Evolutionary conservation across 805 yeast genomes (phyloP).

Genomic region (Yarrowia alimentaria): DNA sequence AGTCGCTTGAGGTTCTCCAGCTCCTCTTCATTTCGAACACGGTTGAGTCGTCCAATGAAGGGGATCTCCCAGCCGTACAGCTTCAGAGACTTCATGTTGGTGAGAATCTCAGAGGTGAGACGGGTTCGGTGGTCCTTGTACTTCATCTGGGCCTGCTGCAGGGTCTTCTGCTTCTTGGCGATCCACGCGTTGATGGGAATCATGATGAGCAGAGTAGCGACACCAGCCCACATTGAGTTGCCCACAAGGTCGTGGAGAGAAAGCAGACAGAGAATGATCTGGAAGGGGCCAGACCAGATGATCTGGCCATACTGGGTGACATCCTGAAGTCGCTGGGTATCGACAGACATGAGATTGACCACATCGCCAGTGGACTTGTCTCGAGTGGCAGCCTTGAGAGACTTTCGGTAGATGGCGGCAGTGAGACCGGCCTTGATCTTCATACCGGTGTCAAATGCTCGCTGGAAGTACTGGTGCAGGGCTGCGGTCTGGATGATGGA

Average conservation of each 20-base stretch:
- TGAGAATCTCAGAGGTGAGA: constrained; percentile 79
- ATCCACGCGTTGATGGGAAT: constrained; percentile 71
- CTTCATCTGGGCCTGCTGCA: constrained; percentile 85
- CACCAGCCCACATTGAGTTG: constrained; percentile 90
- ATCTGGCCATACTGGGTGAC: constrained; percentile 73
- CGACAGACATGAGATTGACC: constrained; percentile 73
- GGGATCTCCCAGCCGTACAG: constrained; percentile 87
- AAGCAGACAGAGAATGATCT: constrained; percentile 70
- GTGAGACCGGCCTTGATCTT: constrained; percentile 64
- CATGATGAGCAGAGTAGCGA: constrained; percentile 63
- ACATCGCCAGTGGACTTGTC: constrained; percentile 76
- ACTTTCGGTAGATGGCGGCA: constrained; percentile 63
- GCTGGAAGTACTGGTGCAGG: constrained; percentile 63
- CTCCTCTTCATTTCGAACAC: constrained; percentile 54
- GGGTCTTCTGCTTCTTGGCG: constrained; percentile 43
- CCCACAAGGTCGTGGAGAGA: constrained; percentile 77
- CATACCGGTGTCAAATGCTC: constrained; percentile 56
- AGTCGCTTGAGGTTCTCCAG: constrained; percentile 75
- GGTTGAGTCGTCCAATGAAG: constrained; percentile 54
- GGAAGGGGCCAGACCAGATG: constrained; percentile 93
- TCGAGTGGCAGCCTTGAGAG: constrained; percentile 55
- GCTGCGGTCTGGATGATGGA: constrained; percentile 61
- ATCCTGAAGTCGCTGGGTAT: constrained; percentile 62
- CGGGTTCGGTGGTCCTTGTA: constrained; percentile 77
- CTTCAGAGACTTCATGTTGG: constrained; percentile 83